Evolutionary conservation across 345 rosid species (phyloP).

Genomic region (Melaleuca alternifolia): DNA sequence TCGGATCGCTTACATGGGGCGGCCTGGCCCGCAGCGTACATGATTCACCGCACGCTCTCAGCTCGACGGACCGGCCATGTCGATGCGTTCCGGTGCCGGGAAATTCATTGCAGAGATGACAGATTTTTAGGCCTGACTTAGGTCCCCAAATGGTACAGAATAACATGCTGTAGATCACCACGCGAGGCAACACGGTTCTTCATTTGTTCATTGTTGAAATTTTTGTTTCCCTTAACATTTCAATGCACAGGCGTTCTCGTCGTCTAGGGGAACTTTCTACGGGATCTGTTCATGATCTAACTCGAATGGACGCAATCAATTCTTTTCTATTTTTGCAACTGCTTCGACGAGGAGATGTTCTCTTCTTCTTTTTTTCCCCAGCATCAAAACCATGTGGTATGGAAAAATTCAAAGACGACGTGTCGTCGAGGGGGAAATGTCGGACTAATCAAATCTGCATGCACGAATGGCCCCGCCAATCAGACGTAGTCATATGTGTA

Average conservation of each 20-base stretch:
- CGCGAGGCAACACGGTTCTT: not conserved
- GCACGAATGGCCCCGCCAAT: not conserved
- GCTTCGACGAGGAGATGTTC: not conserved
- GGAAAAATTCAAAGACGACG: not conserved
- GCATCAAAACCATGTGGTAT: not conserved
- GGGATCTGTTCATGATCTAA: not conserved
- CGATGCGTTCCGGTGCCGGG: not conserved
- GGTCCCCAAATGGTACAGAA: not conserved
- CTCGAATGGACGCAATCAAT: not conserved
- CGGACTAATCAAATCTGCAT: not conserved
- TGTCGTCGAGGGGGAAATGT: not conserved
- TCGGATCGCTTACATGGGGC: conserved; percentile 31
- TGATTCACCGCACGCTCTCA: not conserved
- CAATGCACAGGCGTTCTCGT: not conserved
- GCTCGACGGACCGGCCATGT: not conserved
- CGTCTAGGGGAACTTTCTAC: not conserved
- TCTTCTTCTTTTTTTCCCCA: too few relatives aligned
- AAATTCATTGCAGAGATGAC: not conserved
- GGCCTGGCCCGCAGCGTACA: not conserved
- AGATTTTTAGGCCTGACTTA: not conserved
- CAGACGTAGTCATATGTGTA: not conserved
- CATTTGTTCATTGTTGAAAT: not conserved
- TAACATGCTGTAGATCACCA: not conserved
- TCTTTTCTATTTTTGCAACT: not conserved
- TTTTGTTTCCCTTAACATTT: not conserved